Evolutionary conservation across 192 early-diverging fungal species (phyloP).

Genomic region (Backusella australiensis): DNA sequence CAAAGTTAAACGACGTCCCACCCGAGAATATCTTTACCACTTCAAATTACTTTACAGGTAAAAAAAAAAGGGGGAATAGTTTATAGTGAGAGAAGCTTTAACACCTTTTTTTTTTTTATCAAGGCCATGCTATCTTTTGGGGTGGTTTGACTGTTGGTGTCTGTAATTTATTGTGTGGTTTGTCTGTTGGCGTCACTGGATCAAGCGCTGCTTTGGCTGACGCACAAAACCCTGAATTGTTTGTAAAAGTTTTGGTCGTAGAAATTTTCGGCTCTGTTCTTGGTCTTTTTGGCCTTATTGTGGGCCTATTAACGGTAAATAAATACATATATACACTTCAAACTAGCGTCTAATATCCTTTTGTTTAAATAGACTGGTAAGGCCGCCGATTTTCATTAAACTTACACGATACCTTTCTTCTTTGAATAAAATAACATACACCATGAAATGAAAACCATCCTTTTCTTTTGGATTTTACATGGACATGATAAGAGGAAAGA

Average conservation of each 20-base stretch:
- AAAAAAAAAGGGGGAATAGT: background rate
- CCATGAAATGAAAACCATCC: background rate
- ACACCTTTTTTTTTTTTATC: background rate
- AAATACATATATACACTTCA: background rate
- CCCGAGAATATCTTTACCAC: constrained; percentile 44
- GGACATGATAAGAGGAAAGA: no score
- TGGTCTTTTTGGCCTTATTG: constrained; percentile 96
- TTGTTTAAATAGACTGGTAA: constrained; percentile 34
- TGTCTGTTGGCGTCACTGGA: constrained; percentile 91
- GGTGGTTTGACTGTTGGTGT: constrained; percentile 93
- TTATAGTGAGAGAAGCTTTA: background rate
- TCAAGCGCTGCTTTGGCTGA: constrained; percentile 94
- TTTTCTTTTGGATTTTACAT: no score
- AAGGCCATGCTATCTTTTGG: constrained; percentile 94
- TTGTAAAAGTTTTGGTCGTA: constrained; percentile 97
- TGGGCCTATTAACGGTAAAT: constrained; percentile 80
- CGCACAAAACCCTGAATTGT: constrained; percentile 89
- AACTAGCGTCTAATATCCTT: background rate
- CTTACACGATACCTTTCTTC: background rate
- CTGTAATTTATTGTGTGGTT: constrained; percentile 90
- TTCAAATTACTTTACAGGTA: constrained; percentile 81
- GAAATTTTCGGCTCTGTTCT: constrained; percentile 97
- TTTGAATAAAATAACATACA: background rate
- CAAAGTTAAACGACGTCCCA: constrained; percentile 69
- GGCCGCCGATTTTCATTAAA: constrained; percentile 35